These are phyloP conservation scores for Vachellia pachyceras DNA, from an alignment of 306 rosid species.

Conservation along the genomic window DNA sequence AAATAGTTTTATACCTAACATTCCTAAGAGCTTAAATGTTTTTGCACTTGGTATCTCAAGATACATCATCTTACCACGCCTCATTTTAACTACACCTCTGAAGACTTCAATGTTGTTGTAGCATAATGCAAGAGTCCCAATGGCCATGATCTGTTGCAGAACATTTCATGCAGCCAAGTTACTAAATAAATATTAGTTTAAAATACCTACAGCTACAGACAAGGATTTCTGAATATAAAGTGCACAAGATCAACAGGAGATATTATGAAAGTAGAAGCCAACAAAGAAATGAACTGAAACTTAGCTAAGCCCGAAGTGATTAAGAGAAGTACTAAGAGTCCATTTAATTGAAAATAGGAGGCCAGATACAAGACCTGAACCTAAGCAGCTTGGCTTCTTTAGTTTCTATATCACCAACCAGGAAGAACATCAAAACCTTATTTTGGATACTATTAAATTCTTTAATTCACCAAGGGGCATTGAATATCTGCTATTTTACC, in stretches of 20 bases:
- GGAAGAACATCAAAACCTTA: not conserved
- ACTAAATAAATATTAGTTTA: slow-evolving; percentile 1
- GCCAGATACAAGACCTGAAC: slow-evolving; percentile 3
- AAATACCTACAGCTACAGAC: too few species aligned
- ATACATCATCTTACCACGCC: slow-evolving; percentile 78
- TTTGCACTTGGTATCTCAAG: slow-evolving; percentile 12
- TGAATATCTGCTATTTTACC: slow-evolving; percentile 4
- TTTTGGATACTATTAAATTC: slow-evolving; percentile 7
- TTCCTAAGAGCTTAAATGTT: slow-evolving; percentile 24
- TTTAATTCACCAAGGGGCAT: slow-evolving; percentile 16
- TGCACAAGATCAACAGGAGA: slow-evolving; percentile 18
- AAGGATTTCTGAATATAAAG: slow-evolving; percentile 21
- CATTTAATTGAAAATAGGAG: slow-evolving; percentile 1
- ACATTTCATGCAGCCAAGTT: slow-evolving; percentile 39
- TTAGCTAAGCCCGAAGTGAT: not conserved
- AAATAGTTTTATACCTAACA: slow-evolving; percentile 17
- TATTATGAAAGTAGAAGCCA: slow-evolving; percentile 16
- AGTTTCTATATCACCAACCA: slow-evolving; percentile 26
- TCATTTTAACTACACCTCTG: slow-evolving; percentile 97
- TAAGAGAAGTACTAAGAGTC: not conserved
- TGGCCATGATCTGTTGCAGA: slow-evolving; percentile 81
- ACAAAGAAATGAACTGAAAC: slow-evolving; percentile 23
- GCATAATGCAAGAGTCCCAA: slow-evolving; percentile 92
- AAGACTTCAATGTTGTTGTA: slow-evolving; percentile 88
- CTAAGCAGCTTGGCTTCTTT: slow-evolving; percentile 13